A percentile compares a stretch with the other conserved stretches of the same genome.
Conservation (phyloP, 1,139 yeast genomes). For the Lodderomyces jiufengensis region DNA sequence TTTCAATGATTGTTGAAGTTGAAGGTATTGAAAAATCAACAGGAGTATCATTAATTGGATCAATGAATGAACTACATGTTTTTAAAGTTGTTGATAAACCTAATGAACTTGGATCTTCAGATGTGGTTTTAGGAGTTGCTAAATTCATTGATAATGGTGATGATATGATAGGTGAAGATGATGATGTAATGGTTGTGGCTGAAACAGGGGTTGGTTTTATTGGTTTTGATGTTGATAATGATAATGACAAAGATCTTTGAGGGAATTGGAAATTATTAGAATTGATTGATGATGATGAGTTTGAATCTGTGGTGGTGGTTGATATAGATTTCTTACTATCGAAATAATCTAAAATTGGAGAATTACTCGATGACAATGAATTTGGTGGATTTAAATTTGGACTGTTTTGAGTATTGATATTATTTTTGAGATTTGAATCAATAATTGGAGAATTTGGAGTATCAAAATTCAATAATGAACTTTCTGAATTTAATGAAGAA, state of each 20-base stretch:
- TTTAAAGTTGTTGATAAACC: background rate
- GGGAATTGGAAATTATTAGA: conserved; percentile 4
- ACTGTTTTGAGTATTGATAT: background rate
- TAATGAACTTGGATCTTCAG: background rate
- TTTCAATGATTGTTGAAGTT: too few relatives aligned
- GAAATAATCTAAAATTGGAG: conserved; percentile 3
- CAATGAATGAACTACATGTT: conserved; percentile 10
- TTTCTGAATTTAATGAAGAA: conserved; percentile 26
- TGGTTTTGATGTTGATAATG: conserved; percentile 15
- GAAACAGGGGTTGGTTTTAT: too few relatives aligned
- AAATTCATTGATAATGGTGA: conserved; percentile 30
- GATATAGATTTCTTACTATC: background rate
- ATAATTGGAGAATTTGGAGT: conserved; percentile 21
- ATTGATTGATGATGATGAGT: conserved; percentile 7
- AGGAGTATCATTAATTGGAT: conserved; percentile 42
- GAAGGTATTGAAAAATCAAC: conserved; percentile 36
- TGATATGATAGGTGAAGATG: conserved; percentile 27
- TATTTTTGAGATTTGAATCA: background rate
- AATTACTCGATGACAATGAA: conserved; percentile 8
- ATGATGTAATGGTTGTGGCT: background rate
- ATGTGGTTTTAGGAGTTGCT: conserved; percentile 24
- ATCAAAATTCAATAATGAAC: conserved; percentile 24
- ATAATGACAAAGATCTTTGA: background rate
- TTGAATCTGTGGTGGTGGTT: background rate
- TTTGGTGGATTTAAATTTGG: background rate